A percentile compares a stretch with the other conserved stretches of the same genome.
phyloP scores from a whole-genome alignment of 345 rosid genomes.

The Hibiscus mutabilis region DNA sequence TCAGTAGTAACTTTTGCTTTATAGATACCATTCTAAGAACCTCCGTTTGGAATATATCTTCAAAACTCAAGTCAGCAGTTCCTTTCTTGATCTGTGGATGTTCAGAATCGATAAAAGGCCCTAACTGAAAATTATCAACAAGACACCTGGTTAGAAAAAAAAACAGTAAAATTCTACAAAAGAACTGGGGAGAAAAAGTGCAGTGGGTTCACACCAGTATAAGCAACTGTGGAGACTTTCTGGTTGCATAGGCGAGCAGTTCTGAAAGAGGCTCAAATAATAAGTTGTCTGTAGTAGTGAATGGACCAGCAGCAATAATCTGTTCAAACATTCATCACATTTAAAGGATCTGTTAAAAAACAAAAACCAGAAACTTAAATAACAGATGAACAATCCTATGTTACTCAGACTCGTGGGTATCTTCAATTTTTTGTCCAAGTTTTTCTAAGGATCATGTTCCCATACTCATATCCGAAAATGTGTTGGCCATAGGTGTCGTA shows the following conservation, averaged over 20 bases:
- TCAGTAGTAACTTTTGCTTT: background rate
- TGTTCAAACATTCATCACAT: conserved; percentile 21
- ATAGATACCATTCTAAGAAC: conserved; percentile 56
- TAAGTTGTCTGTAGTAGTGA: conserved; percentile 75
- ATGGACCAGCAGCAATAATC: conserved; percentile 92
- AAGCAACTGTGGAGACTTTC: conserved; percentile 77
- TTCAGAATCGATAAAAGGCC: conserved; percentile 85
- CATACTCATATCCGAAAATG: background rate
- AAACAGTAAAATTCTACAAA: background rate
- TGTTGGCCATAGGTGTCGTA: background rate
- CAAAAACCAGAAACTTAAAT: conserved; percentile 1
- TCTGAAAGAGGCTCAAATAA: conserved; percentile 82
- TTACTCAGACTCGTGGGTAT: background rate
- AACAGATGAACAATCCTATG: background rate
- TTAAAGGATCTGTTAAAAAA: background rate
- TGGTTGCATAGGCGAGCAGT: conserved; percentile 72
- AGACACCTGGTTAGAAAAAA: conserved; percentile 3
- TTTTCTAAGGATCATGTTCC: background rate
- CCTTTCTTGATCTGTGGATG: conserved; percentile 85
- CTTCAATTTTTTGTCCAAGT: background rate
- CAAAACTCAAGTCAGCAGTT: conserved; percentile 43
- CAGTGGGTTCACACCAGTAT: conserved; percentile 40
- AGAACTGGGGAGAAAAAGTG: conserved; percentile 4
- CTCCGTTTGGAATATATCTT: conserved; percentile 59
- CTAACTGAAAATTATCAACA: conserved; percentile 47